Evolutionary conservation across 371 early-diverging fungal species (phyloP), one percentile per base, ranked within the genome.

Genomic region (Parasitella parasitica): DNA sequence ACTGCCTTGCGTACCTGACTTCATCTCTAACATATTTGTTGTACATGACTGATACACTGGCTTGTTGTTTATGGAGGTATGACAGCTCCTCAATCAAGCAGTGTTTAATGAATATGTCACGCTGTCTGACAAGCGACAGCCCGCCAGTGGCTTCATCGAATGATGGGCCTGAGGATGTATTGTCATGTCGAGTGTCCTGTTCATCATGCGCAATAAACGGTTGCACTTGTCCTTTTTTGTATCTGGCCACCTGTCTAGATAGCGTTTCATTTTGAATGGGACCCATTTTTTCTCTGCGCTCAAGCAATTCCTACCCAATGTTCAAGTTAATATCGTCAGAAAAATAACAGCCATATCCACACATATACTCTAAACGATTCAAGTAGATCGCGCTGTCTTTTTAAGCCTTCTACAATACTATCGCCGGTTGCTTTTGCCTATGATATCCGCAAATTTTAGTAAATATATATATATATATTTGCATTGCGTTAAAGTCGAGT

Each of bases 331-430:
- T n/a, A n/a, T n/a, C n/a, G n/a, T n/a, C n/a, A n/a, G n/a, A n/a
- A n/a, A n/a, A n/a, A n/a, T n/a, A n/a, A n/a, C n/a, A n/a, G n/a
- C n/a, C n/a, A n/a, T n/a, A n/a, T n/a, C n/a, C n/a, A n/a, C n/a
- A n/a, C n/a, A n/a, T n/a, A 16, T 63, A 87, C 89, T 72, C 71
- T 76, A 62, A 86, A 80, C 15, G 89, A 82, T 3, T 86, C 77
- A 15, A 89, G 66, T 7, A 88, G 39, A 64, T 91, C 90, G 0
- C 87, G 79, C 51, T 89, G 83, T 8, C 82, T 76, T 57, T 88
- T 90, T 56, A 91, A 55, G 59, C 80, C 76, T 38, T 91, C 91
- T 4, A 90, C 63, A 16, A 88, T 75, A 8, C 78, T 81, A 61
- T 85, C 73, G 3, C 57, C 60, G 18, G 64, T 59, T 12, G 57